phyloP scores from a whole-genome alignment of 169 alveolate species.

The Babesia microti region DNA sequence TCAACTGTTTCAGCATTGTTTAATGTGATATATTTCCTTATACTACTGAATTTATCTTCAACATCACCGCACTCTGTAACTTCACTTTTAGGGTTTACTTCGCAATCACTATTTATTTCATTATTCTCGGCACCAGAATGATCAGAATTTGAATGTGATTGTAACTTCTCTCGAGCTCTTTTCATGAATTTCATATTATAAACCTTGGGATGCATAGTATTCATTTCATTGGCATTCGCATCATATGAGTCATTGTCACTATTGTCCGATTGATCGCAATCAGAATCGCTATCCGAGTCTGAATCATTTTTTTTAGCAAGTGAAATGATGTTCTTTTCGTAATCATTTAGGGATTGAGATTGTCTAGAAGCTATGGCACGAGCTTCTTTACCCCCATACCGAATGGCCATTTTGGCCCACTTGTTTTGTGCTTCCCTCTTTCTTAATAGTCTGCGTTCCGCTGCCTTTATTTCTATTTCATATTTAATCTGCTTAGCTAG shows the following conservation, averaged over 20 bases:
- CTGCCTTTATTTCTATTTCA: slow-evolving; percentile 51
- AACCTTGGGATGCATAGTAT: no score
- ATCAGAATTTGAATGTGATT: no score
- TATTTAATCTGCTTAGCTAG: slow-evolving; percentile 48
- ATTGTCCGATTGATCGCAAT: not conserved
- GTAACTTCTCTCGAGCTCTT: no score
- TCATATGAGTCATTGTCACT: slow-evolving; percentile 8
- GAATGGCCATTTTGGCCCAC: slow-evolving; percentile 63
- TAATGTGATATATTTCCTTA: slow-evolving; percentile 1
- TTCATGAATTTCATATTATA: no score
- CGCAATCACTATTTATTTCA: no score
- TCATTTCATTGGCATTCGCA: slow-evolving; percentile 9
- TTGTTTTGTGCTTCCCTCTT: slow-evolving; percentile 52
- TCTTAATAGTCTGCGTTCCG: slow-evolving; percentile 47
- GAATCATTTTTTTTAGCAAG: no score
- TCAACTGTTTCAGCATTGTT: slow-evolving; percentile 23
- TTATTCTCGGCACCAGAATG: no score
- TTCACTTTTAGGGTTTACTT: no score
- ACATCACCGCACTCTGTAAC: no score
- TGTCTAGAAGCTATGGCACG: slow-evolving; percentile 41
- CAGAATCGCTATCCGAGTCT: slow-evolving; percentile 4
- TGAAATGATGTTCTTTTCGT: slow-evolving; percentile 11
- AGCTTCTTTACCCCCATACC: slow-evolving; percentile 63
- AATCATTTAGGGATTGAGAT: slow-evolving; percentile 46
- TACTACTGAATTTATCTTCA: slow-evolving; percentile 1